phyloP scores from a whole-genome alignment of 139 green algal species.

The Desmodesmus armatus region DNA sequence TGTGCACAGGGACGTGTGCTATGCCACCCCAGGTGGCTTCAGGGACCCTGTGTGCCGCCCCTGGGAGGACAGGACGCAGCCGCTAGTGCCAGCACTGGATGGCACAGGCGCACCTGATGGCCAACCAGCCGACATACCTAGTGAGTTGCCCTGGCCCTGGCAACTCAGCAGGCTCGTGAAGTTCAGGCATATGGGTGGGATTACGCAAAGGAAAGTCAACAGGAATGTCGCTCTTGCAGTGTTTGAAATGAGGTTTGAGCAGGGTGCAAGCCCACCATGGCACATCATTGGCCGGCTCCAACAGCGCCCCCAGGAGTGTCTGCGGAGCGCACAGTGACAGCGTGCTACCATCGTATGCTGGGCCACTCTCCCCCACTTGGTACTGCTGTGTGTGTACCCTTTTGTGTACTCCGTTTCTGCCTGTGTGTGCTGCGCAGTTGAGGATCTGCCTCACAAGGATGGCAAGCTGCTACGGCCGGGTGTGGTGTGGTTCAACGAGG shows the following conservation, averaged over 20 bases:
- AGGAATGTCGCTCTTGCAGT: no score
- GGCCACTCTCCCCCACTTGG: no score
- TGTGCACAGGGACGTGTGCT: slow-evolving; percentile 59
- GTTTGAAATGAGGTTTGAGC: no score
- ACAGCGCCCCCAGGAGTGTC: no score
- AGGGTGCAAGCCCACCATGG: no score
- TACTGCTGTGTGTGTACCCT: background rate
- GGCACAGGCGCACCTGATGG: slow-evolving; percentile 41
- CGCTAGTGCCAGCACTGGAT: slow-evolving; percentile 57
- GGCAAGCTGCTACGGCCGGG: slow-evolving; percentile 58
- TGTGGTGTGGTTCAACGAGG: slow-evolving; percentile 71
- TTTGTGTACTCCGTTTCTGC: background rate
- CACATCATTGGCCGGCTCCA: no score
- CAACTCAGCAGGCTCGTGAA: no score
- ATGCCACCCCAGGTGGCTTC: slow-evolving; percentile 24
- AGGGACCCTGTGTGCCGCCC: slow-evolving; percentile 19
- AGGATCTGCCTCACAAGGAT: slow-evolving; percentile 51
- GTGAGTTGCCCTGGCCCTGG: no score
- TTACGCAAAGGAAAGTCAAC: no score
- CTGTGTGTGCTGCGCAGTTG: background rate
- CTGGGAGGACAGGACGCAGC: slow-evolving; percentile 64
- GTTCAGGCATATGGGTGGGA: no score
- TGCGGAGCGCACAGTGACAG: no score
- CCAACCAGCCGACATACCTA: slow-evolving; percentile 44
- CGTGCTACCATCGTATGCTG: no score